Percentiles rank a stretch among this genome's conserved stretches.
These are phyloP conservation scores for Phallus indusiatus DNA, from an alignment of 768 basidiomycete genomes.

Conservation along the genomic window DNA sequence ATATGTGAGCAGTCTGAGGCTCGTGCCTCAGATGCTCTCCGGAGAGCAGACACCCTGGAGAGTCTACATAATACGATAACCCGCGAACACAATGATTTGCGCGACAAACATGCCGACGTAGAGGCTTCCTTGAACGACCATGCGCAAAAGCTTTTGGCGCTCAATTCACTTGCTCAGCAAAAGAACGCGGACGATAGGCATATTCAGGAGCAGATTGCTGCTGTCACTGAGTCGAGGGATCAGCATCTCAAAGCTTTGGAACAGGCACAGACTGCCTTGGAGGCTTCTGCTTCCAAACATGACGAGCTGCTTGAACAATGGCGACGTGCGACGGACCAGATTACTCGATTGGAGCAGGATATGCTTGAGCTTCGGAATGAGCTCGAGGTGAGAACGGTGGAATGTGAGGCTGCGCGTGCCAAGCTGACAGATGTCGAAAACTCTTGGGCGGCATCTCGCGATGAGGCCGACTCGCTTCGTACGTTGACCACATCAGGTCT, in stretches of 20 bases:
- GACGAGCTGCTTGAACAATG: constrained; percentile 72
- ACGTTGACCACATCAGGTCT: constrained; percentile 79
- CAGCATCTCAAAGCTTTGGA: constrained; percentile 84
- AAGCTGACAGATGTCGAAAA: constrained; percentile 77
- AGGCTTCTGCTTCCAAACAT: constrained; percentile 65
- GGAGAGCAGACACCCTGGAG: constrained; percentile 69
- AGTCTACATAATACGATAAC: constrained; percentile 53
- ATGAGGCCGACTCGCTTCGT: constrained; percentile 87
- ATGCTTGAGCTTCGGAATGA: constrained; percentile 73
- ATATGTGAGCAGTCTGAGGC: constrained; percentile 74
- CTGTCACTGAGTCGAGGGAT: constrained; percentile 60
- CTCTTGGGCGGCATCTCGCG: constrained; percentile 83
- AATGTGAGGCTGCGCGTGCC: constrained; percentile 58
- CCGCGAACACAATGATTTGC: constrained; percentile 61
- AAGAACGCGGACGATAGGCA: constrained; percentile 68
- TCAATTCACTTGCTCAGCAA: constrained; percentile 68
- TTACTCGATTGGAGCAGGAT: constrained; percentile 64
- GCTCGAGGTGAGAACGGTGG: constrained; percentile 62
- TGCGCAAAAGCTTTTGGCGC: constrained; percentile 58
- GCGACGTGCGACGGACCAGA: constrained; percentile 58
- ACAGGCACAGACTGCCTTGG: constrained; percentile 70
- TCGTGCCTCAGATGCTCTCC: constrained; percentile 60
- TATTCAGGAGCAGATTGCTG: constrained; percentile 58
- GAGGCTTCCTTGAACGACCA: constrained; percentile 69
- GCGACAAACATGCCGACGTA: constrained; percentile 46